phyloP scores from a whole-genome alignment of 345 rosid species.

The Acer saccharum region DNA sequence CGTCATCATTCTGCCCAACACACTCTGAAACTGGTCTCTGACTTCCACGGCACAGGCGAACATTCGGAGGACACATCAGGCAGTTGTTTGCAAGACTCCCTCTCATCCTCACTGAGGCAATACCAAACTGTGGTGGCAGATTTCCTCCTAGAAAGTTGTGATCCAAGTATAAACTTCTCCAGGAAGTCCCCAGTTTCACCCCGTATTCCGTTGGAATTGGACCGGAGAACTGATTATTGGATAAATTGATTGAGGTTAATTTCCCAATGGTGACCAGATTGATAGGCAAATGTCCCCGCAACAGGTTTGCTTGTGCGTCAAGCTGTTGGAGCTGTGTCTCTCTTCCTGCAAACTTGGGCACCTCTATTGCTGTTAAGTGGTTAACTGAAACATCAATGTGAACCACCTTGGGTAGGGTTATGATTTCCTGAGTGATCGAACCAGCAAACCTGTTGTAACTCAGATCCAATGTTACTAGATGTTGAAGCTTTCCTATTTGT shows the following conservation, averaged over 20 bases:
- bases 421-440: slow-evolving; percentile 25
- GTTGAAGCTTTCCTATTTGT: slow-evolving; percentile 28
- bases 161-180: slow-evolving; percentile 40
- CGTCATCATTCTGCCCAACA: slow-evolving; percentile 18
- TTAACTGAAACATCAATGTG: slow-evolving; percentile 49
- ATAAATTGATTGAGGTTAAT: slow-evolving; percentile 41
- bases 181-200: slow-evolving; percentile 36
- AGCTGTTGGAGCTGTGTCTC: slow-evolving; percentile 40
- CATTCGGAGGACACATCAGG: slow-evolving; percentile 34
- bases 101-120: slow-evolving; percentile 23
- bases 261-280: slow-evolving; percentile 40
- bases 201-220: slow-evolving; percentile 45
- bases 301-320: slow-evolving; percentile 47
- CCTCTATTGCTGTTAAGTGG: slow-evolving; percentile 42
- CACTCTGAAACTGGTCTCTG: slow-evolving; percentile 53
- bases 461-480: slow-evolving; percentile 39
- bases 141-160: slow-evolving; percentile 44
- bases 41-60: slow-evolving; percentile 45
- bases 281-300: slow-evolving; percentile 49
- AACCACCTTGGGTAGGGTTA: slow-evolving; percentile 39
- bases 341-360: slow-evolving; percentile 18
- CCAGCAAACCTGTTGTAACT: slow-evolving; percentile 56
- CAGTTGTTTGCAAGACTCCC: slow-evolving; percentile 63
- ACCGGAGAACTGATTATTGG: slow-evolving; percentile 45
- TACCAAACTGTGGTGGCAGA: slow-evolving; percentile 44